phyloP scores from a whole-genome alignment of 2,329 filamentous ascomycete species.

The Bipolaris bicolor region DNA sequence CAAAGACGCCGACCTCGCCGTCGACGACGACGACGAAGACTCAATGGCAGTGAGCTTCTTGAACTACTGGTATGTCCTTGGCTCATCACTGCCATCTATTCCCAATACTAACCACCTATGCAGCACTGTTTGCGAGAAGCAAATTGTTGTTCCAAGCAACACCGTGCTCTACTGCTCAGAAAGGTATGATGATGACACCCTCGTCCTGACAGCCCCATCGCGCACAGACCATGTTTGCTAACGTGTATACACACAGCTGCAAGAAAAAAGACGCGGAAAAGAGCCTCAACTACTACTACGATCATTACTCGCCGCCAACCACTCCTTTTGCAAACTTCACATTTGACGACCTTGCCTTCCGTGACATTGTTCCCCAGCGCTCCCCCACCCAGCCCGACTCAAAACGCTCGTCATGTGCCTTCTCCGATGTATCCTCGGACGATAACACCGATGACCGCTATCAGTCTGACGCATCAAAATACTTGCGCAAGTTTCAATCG shows the following conservation, averaged over 20 bases:
- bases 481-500: slow-evolving; percentile 51
- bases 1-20: slow-evolving; percentile 29
- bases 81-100: background rate
- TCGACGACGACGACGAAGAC: slow-evolving; percentile 52
- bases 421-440: slow-evolving; percentile 52
- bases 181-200: slow-evolving; percentile 57
- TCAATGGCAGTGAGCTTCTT: slow-evolving; percentile 60
- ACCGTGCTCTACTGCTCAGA: slow-evolving; percentile 69
- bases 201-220: background rate
- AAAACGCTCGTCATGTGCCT: slow-evolving; percentile 49
- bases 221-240: slow-evolving; percentile 13
- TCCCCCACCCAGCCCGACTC: slow-evolving; percentile 53
- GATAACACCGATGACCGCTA: slow-evolving; percentile 35
- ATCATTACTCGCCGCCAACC: slow-evolving; percentile 44
- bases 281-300: slow-evolving; percentile 35
- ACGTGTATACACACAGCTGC: slow-evolving; percentile 47
- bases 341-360: slow-evolving; percentile 47
- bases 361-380: slow-evolving; percentile 56
- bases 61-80: slow-evolving; percentile 57
- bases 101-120: slow-evolving; percentile 15
- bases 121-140: slow-evolving; percentile 69
- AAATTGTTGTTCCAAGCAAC: slow-evolving; percentile 67
- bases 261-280: slow-evolving; percentile 54
- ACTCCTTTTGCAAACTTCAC: slow-evolving; percentile 48
- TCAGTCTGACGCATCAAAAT: slow-evolving; percentile 50